Conservation (phyloP, 2,329 filamentous ascomycete genomes). For the Aotearoamyces nothofagi region DNA sequence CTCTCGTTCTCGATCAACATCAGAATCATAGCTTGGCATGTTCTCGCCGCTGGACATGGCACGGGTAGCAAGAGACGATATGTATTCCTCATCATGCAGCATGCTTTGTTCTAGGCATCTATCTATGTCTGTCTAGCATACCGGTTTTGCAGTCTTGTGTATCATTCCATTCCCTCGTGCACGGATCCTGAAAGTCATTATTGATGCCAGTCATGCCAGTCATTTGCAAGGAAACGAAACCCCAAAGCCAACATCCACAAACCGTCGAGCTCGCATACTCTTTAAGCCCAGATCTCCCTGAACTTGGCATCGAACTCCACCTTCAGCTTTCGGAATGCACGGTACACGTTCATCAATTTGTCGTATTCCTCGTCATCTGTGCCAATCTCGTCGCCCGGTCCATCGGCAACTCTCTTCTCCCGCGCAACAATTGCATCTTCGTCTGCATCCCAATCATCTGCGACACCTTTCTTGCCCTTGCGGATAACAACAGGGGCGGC, state of each 20-base stretch:
- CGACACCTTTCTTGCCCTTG: slow-evolving; percentile 22
- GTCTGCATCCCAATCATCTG: slow-evolving; percentile 33
- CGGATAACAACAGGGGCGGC: slow-evolving; percentile 3
- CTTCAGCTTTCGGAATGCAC: slow-evolving; percentile 40
- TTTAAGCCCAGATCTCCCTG: slow-evolving; percentile 40
- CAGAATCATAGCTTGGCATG: too few relatives aligned
- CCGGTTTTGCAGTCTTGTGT: too few relatives aligned
- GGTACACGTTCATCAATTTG: slow-evolving; percentile 38
- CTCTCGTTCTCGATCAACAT: too few relatives aligned
- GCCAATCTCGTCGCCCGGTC: slow-evolving; percentile 18
- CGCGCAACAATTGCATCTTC: slow-evolving; percentile 22
- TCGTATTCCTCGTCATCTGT: slow-evolving; percentile 24
- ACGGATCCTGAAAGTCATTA: too few relatives aligned
- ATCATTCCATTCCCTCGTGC: too few relatives aligned
- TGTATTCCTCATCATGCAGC: too few relatives aligned
- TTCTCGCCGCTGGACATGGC: too few relatives aligned
- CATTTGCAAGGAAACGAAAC: too few relatives aligned
- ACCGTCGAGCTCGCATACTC: background rate
- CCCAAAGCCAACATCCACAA: slow-evolving; percentile 1
- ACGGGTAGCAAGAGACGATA: too few relatives aligned
- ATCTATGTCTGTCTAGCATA: too few relatives aligned
- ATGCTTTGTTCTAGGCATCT: too few relatives aligned
- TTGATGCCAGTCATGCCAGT: too few relatives aligned
- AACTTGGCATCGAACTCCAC: slow-evolving; percentile 51
- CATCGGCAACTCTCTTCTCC: slow-evolving; percentile 16